Evolutionary conservation across 768 basidiomycete genomes (phyloP).

Genomic region (Termitomyces sp.): DNA sequence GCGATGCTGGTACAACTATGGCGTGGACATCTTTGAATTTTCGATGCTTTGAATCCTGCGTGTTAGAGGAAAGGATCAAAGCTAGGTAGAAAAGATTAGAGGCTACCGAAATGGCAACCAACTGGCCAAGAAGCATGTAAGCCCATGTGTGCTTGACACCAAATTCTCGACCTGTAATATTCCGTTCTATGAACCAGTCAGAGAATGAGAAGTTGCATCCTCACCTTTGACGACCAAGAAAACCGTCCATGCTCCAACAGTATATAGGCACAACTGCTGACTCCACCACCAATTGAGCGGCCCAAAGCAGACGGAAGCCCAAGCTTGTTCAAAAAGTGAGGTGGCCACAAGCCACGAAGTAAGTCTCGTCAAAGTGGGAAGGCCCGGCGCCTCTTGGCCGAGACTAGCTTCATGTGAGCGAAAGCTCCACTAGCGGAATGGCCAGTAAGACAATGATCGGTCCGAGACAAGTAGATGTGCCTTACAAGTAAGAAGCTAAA

Average conservation of each 20-base stretch:
- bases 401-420: constrained; percentile 29
- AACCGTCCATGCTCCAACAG: constrained; percentile 50
- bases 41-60: background rate
- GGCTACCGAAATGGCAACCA: constrained; percentile 67
- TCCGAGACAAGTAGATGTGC: background rate
- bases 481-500: constrained; percentile 27
- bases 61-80: constrained; percentile 28
- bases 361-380: constrained; percentile 21
- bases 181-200: background rate
- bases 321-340: constrained; percentile 56
- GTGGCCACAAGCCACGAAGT: constrained; percentile 51
- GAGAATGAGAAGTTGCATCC: constrained; percentile 6
- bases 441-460: background rate
- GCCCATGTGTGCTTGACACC: constrained; percentile 51
- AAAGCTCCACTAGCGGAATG: constrained; percentile 48
- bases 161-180: constrained; percentile 27
- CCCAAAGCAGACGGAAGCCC: constrained; percentile 37
- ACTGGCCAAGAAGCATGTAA: constrained; percentile 68
- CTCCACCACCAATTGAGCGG: constrained; percentile 66
- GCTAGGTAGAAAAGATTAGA: constrained; percentile 59
- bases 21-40: background rate
- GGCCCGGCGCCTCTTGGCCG: constrained; percentile 4
- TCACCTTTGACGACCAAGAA: constrained; percentile 49
- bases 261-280: constrained; percentile 57
- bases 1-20: constrained; percentile 13